Evolutionary conservation across 805 yeast genomes (phyloP).

Genomic region (Wickerhamia fluorescens): DNA sequence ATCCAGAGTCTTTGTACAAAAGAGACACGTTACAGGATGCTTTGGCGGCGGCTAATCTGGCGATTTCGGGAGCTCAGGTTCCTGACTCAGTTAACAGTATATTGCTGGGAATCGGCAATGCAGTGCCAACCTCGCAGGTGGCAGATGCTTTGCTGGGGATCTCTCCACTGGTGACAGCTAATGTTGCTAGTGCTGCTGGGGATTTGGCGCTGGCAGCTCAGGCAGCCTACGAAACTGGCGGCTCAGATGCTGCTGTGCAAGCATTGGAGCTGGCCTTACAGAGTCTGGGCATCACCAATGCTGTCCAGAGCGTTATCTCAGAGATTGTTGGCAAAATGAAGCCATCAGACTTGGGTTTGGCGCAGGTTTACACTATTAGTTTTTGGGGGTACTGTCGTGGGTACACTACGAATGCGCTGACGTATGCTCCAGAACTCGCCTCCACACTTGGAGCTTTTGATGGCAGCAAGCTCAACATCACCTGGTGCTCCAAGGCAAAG

Average conservation of each 20-base stretch:
- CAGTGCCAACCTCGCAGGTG: background rate
- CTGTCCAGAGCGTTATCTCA: background rate
- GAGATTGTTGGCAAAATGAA: constrained; percentile 1
- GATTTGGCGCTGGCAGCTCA: background rate
- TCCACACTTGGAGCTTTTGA: constrained; percentile 12
- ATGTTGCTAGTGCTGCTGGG: background rate
- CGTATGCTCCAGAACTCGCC: constrained; percentile 2
- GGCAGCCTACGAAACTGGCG: background rate
- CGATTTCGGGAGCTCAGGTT: background rate
- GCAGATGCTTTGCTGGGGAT: background rate
- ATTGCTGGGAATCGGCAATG: background rate
- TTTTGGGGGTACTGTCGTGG: constrained; percentile 42
- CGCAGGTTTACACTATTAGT: constrained; percentile 33
- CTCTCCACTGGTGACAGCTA: background rate
- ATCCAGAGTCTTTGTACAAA: background rate
- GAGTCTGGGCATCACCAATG: background rate
- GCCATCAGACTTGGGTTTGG: constrained; percentile 25
- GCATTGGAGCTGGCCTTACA: background rate
- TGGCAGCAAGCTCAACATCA: constrained; percentile 24
- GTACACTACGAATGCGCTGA: constrained; percentile 2
- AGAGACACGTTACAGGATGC: constrained; percentile 1
- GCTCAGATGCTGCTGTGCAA: background rate
- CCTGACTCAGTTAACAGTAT: background rate
- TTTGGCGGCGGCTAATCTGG: background rate
- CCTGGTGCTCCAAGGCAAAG: constrained; percentile 48